A percentile compares a stretch with the other conserved stretches of the same genome.
phyloP scores from a whole-genome alignment of 202 grass and related monocot genomes.

The Schoenoplectus triqueter region DNA sequence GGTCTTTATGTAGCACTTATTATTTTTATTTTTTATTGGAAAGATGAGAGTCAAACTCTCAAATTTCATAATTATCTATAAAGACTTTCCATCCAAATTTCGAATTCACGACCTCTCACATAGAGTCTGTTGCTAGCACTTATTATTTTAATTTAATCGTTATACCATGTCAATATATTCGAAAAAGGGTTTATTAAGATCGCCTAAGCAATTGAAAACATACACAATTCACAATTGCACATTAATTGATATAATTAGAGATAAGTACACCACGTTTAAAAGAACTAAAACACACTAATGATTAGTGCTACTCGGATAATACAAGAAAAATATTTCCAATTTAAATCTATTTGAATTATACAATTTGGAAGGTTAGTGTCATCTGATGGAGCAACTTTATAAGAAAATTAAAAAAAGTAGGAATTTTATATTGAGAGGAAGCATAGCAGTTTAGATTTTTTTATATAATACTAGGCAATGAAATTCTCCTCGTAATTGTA shows the following conservation, averaged over 20 bases:
- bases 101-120: no score
- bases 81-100: no score
- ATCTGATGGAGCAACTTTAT: neutral
- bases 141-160: no score
- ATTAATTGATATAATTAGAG: neutral
- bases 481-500: constrained; percentile 34
- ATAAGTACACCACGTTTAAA: neutral
- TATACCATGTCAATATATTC: neutral
- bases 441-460: neutral
- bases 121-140: no score
- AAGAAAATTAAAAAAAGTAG: neutral
- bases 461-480: constrained; percentile 3
- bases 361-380: constrained; percentile 31
- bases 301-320: neutral
- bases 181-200: neutral
- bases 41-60: no score
- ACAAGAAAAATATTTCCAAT: neutral
- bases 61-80: no score
- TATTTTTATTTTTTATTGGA: no score
- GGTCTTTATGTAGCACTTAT: neutral
- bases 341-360: neutral
- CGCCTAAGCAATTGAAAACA: neutral
- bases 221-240: neutral
- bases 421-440: neutral
- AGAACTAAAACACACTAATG: neutral